Conservation (phyloP, 257 asterid species). For the Nicotiana tomentosiformis region DNA sequence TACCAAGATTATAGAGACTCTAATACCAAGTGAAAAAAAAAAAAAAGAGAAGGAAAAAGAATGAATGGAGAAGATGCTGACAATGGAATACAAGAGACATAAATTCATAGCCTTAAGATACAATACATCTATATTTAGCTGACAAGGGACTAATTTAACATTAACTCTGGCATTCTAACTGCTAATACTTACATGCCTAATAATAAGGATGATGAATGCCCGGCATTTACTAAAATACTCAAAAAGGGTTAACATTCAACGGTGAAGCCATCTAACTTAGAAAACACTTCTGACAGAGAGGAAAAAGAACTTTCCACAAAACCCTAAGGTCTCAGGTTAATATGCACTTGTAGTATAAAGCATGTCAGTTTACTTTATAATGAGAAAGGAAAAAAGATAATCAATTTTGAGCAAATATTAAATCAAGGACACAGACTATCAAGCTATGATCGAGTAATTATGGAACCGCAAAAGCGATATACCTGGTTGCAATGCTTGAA, state of each 20-base stretch:
- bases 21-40: background rate
- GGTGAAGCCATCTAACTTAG: background rate
- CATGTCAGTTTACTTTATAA: background rate
- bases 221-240: background rate
- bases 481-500: constrained; percentile 99
- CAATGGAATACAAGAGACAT: background rate
- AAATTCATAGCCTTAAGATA: background rate
- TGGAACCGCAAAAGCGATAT: background rate
- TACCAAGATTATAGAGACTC: background rate
- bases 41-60: background rate
- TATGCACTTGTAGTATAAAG: background rate
- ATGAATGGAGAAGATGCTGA: background rate
- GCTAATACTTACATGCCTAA: background rate
- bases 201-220: background rate
- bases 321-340: background rate
- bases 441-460: background rate
- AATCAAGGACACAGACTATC: background rate
- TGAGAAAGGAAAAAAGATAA: background rate
- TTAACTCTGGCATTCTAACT: background rate
- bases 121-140: background rate
- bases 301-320: background rate
- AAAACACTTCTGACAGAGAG: background rate
- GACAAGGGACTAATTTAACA: background rate
- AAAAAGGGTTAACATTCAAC: background rate
- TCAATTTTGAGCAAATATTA: background rate